Conservation (phyloP, 305 asterid species). For the Fraxinus paxiana region DNA sequence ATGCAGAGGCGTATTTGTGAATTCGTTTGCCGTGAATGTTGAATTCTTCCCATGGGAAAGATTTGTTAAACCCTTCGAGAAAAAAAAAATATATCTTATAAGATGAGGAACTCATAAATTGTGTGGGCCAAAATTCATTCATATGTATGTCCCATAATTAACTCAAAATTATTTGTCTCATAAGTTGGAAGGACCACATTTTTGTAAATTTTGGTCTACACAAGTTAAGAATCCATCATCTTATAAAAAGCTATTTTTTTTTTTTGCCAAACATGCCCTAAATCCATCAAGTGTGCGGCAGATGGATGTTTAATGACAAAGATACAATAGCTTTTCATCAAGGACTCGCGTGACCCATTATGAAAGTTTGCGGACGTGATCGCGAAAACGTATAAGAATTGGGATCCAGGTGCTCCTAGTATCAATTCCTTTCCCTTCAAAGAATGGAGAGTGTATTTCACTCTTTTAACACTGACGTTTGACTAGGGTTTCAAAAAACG, state of each 20-base stretch:
- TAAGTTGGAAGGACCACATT: neutral
- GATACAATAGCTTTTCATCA: neutral
- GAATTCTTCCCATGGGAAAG: neutral
- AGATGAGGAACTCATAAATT: neutral
- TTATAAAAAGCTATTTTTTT: neutral
- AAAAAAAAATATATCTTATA: neutral
- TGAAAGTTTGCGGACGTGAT: neutral
- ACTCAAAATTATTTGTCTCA: neutral
- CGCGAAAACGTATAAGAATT: neutral
- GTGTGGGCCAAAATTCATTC: neutral
- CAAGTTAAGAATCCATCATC: neutral
- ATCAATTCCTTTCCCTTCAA: neutral
- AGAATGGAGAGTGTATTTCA: neutral
- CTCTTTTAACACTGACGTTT: neutral
- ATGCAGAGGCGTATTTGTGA: neutral
- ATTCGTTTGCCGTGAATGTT: neutral
- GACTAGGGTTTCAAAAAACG: conserved; percentile 1
- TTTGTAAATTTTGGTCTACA: neutral
- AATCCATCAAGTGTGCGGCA: neutral
- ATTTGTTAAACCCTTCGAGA: neutral
- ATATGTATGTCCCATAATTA: neutral
- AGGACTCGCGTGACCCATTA: neutral
- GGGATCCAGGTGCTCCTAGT: neutral
- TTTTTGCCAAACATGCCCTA: neutral
- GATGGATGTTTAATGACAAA: neutral